Conservation (phyloP, 495 filamentous ascomycete species). For the Parmelia sp. region DNA sequence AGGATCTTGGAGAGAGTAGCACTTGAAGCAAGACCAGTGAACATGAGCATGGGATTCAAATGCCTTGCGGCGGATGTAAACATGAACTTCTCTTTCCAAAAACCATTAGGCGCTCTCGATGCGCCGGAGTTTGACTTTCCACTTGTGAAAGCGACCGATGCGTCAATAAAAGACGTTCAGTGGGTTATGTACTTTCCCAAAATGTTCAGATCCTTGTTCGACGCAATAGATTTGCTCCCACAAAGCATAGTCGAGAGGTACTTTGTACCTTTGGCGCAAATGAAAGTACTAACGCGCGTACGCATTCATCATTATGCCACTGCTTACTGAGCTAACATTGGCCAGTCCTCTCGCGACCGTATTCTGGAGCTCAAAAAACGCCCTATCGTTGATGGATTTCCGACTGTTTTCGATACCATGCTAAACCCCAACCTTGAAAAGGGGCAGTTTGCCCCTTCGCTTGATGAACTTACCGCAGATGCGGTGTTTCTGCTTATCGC, state of each 20-base stretch:
- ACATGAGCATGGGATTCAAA: constrained; percentile 7
- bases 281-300: background rate
- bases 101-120: constrained; percentile 10
- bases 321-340: background rate
- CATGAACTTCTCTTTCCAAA: constrained; percentile 12
- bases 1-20: background rate
- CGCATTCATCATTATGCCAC: background rate
- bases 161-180: constrained; percentile 1
- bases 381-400: background rate
- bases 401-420: background rate
- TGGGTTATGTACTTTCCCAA: background rate
- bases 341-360: background rate
- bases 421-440: background rate
- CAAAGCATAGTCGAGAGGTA: background rate
- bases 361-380: background rate
- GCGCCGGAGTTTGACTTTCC: constrained; percentile 6
- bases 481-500: constrained; percentile 27
- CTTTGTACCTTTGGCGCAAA: background rate
- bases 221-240: background rate
- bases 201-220: background rate
- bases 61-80: constrained; percentile 5
- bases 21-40: background rate
- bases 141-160: constrained; percentile 6
- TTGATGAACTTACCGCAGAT: constrained; percentile 19
- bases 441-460: background rate